These are phyloP conservation scores for Coriaria nepalensis DNA, from an alignment of 306 rosid genomes.

Conservation along the genomic window DNA sequence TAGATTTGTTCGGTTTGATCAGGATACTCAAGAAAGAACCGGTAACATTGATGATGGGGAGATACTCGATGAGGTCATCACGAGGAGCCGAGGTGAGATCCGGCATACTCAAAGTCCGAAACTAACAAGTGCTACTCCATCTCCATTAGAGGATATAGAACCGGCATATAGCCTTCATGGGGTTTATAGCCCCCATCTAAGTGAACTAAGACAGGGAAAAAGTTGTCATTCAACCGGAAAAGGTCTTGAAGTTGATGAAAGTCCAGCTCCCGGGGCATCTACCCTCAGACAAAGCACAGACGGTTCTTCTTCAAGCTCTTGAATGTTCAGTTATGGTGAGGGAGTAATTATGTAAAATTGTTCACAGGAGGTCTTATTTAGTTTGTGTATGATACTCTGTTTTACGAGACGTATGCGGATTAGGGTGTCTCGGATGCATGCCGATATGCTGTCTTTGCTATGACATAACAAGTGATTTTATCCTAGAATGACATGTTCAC, in stretches of 20 bases:
- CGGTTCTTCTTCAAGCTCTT: slow-evolving; percentile 25
- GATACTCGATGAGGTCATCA: slow-evolving; percentile 74
- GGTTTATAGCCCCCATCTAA: slow-evolving; percentile 39
- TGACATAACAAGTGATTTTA: too few species aligned
- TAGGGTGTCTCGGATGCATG: too few species aligned
- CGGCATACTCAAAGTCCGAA: slow-evolving; percentile 60
- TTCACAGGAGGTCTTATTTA: slow-evolving; percentile 44
- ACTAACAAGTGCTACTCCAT: slow-evolving; percentile 58
- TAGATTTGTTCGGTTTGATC: slow-evolving; percentile 5
- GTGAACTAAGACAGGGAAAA: slow-evolving; percentile 40
- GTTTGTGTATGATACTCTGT: too few species aligned
- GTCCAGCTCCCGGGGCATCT: slow-evolving; percentile 30
- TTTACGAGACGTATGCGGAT: too few species aligned
- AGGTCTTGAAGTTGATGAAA: slow-evolving; percentile 24
- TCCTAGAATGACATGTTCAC: too few species aligned
- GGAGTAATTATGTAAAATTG: slow-evolving; percentile 20
- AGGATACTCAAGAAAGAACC: slow-evolving; percentile 40
- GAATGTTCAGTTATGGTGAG: slow-evolving; percentile 10
- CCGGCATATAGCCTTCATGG: slow-evolving; percentile 40
- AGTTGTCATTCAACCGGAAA: slow-evolving; percentile 26
- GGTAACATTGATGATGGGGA: slow-evolving; percentile 46
- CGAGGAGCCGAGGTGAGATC: slow-evolving; percentile 89
- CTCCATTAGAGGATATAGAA: slow-evolving; percentile 34
- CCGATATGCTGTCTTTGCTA: too few species aligned
- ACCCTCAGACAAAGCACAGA: slow-evolving; percentile 21